phyloP scores from a whole-genome alignment of 148 eudicot genomes.

The Rhododendron molle region DNA sequence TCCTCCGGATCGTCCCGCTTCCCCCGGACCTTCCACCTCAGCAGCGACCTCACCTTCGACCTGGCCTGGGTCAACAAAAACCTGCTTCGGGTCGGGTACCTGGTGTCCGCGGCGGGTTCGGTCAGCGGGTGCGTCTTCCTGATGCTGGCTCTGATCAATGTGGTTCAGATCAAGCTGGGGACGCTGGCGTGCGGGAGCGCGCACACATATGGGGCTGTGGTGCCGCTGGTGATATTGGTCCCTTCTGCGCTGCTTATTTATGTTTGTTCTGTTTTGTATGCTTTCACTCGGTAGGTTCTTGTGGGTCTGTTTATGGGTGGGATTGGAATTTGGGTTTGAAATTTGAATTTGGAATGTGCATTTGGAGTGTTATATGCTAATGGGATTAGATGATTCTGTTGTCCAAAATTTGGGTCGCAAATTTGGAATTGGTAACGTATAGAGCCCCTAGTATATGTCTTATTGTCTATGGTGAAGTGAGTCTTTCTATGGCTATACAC shows the following conservation, averaged over 20 bases:
- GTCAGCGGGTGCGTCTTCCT: conserved; percentile 59
- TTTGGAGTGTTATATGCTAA: neutral
- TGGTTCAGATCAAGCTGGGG: conserved; percentile 84
- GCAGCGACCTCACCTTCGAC: conserved; percentile 25
- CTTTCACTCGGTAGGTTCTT: conserved; percentile 54
- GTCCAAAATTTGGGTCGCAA: neutral
- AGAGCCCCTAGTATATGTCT: neutral
- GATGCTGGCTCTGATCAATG: conserved; percentile 70
- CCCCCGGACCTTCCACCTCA: conserved; percentile 21
- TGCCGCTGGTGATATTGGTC: conserved; percentile 73
- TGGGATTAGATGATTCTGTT: neutral
- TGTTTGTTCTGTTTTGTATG: conserved; percentile 55
- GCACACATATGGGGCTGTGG: conserved; percentile 63
- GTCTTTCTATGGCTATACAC: too few species aligned
- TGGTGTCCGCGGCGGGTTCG: conserved; percentile 73
- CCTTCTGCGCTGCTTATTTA: conserved; percentile 68
- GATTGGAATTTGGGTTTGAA: neutral
- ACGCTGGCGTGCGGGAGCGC: conserved; percentile 57
- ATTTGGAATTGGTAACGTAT: neutral
- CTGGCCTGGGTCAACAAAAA: conserved; percentile 38
- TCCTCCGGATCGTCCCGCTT: conserved; percentile 26
- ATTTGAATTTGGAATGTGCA: neutral
- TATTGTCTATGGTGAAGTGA: neutral
- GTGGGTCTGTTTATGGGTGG: neutral
- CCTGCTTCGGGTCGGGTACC: conserved; percentile 60